These are phyloP conservation scores for Salix caprea DNA, from an alignment of 345 rosid genomes.

Conservation along the genomic window DNA sequence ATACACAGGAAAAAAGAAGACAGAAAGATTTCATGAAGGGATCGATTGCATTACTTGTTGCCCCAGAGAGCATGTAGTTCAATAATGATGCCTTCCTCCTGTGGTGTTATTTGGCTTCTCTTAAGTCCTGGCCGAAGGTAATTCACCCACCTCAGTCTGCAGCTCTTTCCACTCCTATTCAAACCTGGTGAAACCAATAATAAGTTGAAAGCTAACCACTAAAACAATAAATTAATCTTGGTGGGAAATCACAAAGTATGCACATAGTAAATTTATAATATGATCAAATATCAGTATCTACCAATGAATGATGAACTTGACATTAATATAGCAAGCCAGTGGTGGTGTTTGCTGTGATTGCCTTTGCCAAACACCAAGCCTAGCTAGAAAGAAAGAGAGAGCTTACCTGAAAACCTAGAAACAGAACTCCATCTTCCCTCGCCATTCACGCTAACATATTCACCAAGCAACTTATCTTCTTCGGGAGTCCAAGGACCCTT, in stretches of 20 bases:
- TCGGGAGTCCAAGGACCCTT: slow-evolving; percentile 89
- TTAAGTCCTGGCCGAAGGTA: slow-evolving; percentile 83
- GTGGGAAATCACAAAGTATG: too few species aligned
- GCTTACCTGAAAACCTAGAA: slow-evolving; percentile 54
- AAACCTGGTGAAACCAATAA: slow-evolving; percentile 4
- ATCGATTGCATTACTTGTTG: slow-evolving; percentile 53
- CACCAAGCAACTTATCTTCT: slow-evolving; percentile 62
- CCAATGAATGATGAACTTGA: not conserved
- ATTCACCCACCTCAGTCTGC: slow-evolving; percentile 93
- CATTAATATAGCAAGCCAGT: not conserved
- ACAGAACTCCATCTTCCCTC: slow-evolving; percentile 89
- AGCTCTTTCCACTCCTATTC: slow-evolving; percentile 72
- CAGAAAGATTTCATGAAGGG: not conserved
- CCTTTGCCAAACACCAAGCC: not conserved
- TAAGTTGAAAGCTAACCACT: not conserved
- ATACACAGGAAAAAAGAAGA: not conserved
- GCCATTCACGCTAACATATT: slow-evolving; percentile 56
- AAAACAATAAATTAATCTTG: not conserved
- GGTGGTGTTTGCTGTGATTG: not conserved
- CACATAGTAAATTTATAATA: not conserved
- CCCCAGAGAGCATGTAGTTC: slow-evolving; percentile 87
- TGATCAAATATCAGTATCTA: not conserved
- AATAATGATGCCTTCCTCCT: slow-evolving; percentile 75
- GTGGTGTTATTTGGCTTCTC: slow-evolving; percentile 77
- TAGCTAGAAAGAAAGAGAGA: not conserved